phyloP scores from a whole-genome alignment of 345 rosid genomes.

The Iberis pinnata region DNA sequence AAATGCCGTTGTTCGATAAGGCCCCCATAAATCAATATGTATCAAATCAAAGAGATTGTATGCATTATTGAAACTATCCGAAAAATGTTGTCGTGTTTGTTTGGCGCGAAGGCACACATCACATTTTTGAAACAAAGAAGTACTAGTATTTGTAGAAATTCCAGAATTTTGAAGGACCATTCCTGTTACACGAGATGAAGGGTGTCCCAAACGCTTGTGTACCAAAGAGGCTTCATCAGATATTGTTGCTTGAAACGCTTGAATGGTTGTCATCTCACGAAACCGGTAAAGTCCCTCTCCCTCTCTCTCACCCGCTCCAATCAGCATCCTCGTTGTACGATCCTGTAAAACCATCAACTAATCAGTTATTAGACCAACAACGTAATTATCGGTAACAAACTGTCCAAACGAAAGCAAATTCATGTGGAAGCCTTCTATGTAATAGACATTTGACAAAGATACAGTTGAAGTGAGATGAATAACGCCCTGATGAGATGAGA shows the following conservation, averaged over 20 bases:
- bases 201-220: neutral
- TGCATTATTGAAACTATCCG: neutral
- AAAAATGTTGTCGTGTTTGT: neutral
- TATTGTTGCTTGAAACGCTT: neutral
- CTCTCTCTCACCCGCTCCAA: no score
- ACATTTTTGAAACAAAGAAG: neutral
- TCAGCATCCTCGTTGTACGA: neutral
- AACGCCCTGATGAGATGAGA: neutral
- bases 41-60: no score
- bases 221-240: neutral
- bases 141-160: no score
- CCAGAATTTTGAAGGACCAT: no score
- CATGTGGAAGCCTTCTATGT: neutral
- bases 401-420: neutral
- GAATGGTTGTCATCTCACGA: accelerated
- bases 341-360: neutral
- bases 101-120: neutral
- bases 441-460: neutral
- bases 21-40: no score
- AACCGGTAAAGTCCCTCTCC: no score
- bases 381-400: neutral
- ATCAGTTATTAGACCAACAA: neutral
- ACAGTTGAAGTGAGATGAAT: neutral
- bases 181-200: no score
- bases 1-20: neutral